Conservation (phyloP, 2,329 filamentous ascomycete species). For the Colletotrichum cereale region DNA sequence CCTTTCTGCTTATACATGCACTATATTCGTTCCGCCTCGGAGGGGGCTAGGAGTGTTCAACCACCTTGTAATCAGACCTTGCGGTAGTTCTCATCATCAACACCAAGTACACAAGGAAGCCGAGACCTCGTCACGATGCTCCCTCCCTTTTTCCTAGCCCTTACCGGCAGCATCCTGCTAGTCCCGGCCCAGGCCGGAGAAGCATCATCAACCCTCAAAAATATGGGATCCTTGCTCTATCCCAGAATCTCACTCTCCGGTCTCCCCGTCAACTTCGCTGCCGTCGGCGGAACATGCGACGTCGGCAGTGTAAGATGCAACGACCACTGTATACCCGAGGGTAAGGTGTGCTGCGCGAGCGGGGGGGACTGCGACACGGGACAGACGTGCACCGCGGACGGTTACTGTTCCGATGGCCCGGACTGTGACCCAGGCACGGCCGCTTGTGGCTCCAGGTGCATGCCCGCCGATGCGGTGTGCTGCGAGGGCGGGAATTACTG, state of each 20-base stretch:
- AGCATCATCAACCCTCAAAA: neutral
- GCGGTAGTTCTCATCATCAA: neutral
- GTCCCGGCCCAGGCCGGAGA: neutral
- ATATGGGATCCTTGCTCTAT: neutral
- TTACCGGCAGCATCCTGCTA: neutral
- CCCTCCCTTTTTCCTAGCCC: neutral
- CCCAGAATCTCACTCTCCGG: neutral
- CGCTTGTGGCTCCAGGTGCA: neutral
- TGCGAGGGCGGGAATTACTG: neutral
- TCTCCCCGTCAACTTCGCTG: neutral
- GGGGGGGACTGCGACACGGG: slow-evolving; percentile 45
- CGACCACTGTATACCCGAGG: neutral
- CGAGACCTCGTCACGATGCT: neutral
- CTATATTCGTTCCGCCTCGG: neutral
- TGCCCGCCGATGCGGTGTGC: neutral
- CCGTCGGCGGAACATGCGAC: neutral
- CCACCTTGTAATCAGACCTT: neutral
- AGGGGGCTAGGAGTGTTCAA: neutral
- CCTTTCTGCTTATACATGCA: neutral
- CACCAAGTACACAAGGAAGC: no score
- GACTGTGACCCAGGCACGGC: neutral
- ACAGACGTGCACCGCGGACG: slow-evolving; percentile 43
- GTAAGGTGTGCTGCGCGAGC: neutral
- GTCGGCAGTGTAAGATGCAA: neutral
- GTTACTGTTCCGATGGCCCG: neutral